Percentiles rank a stretch among this genome's conserved stretches.
Evolutionary conservation across 2,329 filamentous ascomycete genomes (phyloP).

Genomic region (Alternaria longipes): DNA sequence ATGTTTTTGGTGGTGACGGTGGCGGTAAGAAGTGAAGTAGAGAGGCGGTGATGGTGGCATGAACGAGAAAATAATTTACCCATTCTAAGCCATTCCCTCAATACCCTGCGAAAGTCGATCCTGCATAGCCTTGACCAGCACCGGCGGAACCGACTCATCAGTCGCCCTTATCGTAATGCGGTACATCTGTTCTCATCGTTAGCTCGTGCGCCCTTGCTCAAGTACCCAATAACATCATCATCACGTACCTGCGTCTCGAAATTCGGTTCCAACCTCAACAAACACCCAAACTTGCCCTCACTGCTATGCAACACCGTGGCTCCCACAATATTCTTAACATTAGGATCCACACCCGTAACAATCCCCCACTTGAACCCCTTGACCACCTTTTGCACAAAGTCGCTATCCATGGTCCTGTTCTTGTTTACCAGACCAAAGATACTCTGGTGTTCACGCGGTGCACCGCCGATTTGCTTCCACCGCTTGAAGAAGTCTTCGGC

Average conservation of each 20-base stretch:
- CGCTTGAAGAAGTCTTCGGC: constrained; percentile 98
- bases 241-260: constrained; percentile 82
- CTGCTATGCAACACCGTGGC: constrained; percentile 85
- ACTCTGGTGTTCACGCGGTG: constrained; percentile 84
- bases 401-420: constrained; percentile 71
- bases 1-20: background rate
- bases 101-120: constrained; percentile 73
- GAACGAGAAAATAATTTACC: background rate
- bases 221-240: too few relatives aligned
- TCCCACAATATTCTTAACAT: constrained; percentile 91
- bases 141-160: constrained; percentile 83
- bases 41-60: background rate
- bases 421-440: constrained; percentile 77
- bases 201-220: constrained; percentile 15
- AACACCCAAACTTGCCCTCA: constrained; percentile 90
- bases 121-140: constrained; percentile 87
- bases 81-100: constrained; percentile 42
- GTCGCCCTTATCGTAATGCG: constrained; percentile 93
- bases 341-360: constrained; percentile 86
- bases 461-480: constrained; percentile 97
- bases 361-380: constrained; percentile 91
- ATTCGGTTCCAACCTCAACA: constrained; percentile 94
- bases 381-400: constrained; percentile 76
- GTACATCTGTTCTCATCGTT: constrained; percentile 75
- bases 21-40: background rate